Conservation (phyloP, 2,329 filamentous ascomycete species). For the Aspergillus sp. region DNA sequence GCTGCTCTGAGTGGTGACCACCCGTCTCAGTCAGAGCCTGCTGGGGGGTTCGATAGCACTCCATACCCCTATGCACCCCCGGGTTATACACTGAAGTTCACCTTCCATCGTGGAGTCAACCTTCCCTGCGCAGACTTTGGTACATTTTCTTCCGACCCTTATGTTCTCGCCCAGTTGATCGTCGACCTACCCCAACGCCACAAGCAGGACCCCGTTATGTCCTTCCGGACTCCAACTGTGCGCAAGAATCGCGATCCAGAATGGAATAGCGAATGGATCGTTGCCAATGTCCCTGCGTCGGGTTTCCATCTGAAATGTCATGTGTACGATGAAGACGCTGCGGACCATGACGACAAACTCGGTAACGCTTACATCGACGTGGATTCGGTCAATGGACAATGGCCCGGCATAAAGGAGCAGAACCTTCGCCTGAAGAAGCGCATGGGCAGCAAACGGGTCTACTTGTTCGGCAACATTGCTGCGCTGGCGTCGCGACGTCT, state of each 20-base stretch:
- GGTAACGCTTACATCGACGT: conserved; percentile 79
- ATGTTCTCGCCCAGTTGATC: conserved; percentile 72
- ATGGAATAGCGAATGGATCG: conserved; percentile 85
- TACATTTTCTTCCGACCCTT: conserved; percentile 80
- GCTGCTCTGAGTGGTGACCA: conserved; percentile 14
- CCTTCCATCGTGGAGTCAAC: conserved; percentile 77
- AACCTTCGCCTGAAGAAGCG: conserved; percentile 73
- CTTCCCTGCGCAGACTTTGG: conserved; percentile 80
- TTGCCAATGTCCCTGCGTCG: conserved; percentile 78
- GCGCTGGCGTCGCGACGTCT: conserved; percentile 62
- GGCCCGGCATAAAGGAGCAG: conserved; percentile 67
- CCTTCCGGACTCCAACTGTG: conserved; percentile 74
- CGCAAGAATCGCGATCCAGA: conserved; percentile 70
- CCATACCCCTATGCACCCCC: conserved; percentile 72
- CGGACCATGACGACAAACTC: conserved; percentile 82
- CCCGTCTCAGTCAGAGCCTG: conserved; percentile 49
- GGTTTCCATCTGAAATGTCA: conserved; percentile 85
- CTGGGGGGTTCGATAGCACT: conserved; percentile 78
- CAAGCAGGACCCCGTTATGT: conserved; percentile 79
- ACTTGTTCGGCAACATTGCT: conserved; percentile 69
- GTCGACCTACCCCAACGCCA: conserved; percentile 72
- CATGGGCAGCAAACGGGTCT: conserved; percentile 83
- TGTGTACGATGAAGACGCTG: conserved; percentile 86
- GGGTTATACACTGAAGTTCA: conserved; percentile 83
- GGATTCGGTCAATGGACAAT: conserved; percentile 61